phyloP scores from a whole-genome alignment of 495 filamentous ascomycete species.

The Margaritispora aquatica region DNA sequence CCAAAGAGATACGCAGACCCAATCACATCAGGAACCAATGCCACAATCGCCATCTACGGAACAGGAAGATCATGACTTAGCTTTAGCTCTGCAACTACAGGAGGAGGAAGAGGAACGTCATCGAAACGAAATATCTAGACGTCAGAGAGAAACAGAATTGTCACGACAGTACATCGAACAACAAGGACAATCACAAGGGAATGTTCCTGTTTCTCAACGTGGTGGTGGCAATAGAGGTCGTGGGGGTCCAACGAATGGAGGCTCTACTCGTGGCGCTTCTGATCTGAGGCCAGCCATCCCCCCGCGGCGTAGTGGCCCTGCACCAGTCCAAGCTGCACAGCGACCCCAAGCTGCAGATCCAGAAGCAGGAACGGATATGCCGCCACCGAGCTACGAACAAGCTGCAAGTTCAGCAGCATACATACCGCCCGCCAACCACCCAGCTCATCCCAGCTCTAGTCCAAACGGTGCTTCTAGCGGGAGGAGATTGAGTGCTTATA shows the following conservation, averaged over 20 bases:
- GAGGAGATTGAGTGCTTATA: constrained; percentile 14
- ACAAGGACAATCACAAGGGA: constrained; percentile 30
- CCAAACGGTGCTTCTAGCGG: background rate
- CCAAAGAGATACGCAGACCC: background rate
- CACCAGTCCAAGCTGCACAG: constrained; percentile 14
- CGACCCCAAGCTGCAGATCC: constrained; percentile 24
- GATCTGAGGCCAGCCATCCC: constrained; percentile 18
- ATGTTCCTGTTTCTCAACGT: constrained; percentile 11
- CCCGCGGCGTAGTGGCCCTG: constrained; percentile 18
- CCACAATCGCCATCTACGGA: constrained; percentile 39
- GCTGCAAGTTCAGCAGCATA: constrained; percentile 59
- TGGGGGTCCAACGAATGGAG: background rate
- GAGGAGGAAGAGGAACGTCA: constrained; percentile 75
- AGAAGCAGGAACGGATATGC: constrained; percentile 50
- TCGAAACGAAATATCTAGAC: constrained; percentile 40
- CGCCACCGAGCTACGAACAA: constrained; percentile 80
- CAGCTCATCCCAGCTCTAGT: constrained; percentile 44
- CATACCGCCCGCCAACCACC: constrained; percentile 52
- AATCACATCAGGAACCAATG: constrained; percentile 12
- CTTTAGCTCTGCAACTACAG: constrained; percentile 72
- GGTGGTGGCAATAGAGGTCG: constrained; percentile 6
- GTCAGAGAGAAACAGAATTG: constrained; percentile 39
- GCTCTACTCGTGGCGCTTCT: constrained; percentile 13
- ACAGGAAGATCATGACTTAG: constrained; percentile 74
- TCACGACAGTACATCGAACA: constrained; percentile 54